Evolutionary conservation across 2,329 filamentous ascomycete species (phyloP).

Genomic region (Fusarium sp.): DNA sequence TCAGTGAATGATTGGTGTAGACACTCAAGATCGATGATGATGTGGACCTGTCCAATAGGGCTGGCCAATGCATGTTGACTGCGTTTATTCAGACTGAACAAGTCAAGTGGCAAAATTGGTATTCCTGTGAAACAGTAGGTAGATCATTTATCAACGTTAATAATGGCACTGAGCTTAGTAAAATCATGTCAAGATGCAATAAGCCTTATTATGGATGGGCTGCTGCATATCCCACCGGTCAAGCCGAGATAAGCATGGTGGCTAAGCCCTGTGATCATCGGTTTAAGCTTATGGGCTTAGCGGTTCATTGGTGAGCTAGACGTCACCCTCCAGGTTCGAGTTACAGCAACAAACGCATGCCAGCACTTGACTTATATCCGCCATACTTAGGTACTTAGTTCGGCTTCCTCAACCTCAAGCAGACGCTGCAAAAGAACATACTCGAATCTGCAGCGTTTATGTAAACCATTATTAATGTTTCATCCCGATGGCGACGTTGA

Average conservation of each 20-base stretch:
- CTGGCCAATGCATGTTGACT: not conserved
- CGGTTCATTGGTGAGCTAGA: not conserved
- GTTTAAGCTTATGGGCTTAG: not conserved
- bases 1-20: not conserved
- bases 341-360: not conserved
- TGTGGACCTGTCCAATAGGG: not conserved
- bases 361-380: not conserved
- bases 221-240: not conserved
- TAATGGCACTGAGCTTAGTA: not conserved
- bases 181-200: not conserved
- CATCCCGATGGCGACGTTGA: not conserved
- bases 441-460: not conserved
- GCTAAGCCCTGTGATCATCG: not conserved
- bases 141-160: not conserved
- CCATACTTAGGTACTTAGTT: not conserved
- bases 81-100: not conserved
- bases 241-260: constrained; percentile 15
- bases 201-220: not conserved
- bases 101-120: not conserved
- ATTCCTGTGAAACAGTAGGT: not conserved
- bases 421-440: not conserved
- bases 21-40: not conserved
- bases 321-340: not conserved
- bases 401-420: not conserved
- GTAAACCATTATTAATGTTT: not conserved